These are phyloP conservation scores for Argentina anserina DNA, from an alignment of 306 rosid genomes.

Conservation along the genomic window DNA sequence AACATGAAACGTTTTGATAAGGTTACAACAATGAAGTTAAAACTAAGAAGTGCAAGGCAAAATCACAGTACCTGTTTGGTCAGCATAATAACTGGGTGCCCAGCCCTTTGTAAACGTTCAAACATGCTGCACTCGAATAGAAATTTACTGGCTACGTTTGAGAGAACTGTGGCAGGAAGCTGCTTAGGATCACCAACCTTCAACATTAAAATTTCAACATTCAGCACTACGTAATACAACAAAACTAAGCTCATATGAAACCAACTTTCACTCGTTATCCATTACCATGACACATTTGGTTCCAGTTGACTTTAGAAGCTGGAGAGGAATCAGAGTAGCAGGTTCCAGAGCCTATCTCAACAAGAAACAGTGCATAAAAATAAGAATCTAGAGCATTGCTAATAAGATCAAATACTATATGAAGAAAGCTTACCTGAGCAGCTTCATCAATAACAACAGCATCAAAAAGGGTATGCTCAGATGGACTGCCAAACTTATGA, in stretches of 20 bases:
- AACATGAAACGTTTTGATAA: neutral
- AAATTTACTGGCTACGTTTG: slow-evolving; percentile 85
- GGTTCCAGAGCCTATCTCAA: slow-evolving; percentile 86
- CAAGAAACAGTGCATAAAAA: slow-evolving; percentile 23
- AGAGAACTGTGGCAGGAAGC: slow-evolving; percentile 96
- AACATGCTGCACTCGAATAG: slow-evolving; percentile 90
- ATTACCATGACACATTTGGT: slow-evolving; percentile 86
- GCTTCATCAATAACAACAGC: slow-evolving; percentile 96
- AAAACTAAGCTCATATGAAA: slow-evolving; percentile 17
- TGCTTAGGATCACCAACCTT: slow-evolving; percentile 99
- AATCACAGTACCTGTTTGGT: slow-evolving; percentile 63
- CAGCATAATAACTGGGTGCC: slow-evolving; percentile 89
- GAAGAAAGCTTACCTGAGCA: slow-evolving; percentile 70
- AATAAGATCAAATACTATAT: slow-evolving; percentile 14
- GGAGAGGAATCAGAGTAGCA: slow-evolving; percentile 95
- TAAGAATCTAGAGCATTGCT: slow-evolving; percentile 18
- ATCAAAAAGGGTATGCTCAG: slow-evolving; percentile 82
- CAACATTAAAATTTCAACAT: slow-evolving; percentile 27
- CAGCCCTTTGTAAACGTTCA: slow-evolving; percentile 94
- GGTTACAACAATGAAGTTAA: neutral
- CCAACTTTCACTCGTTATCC: slow-evolving; percentile 20
- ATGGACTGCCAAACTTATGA: slow-evolving; percentile 72
- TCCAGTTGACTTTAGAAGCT: slow-evolving; percentile 80
- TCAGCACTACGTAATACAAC: slow-evolving; percentile 31
- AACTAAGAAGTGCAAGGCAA: neutral